Base-by-base conservation (phyloP, 2,329 filamentous ascomycete genomes). In the Xylariaceae sp. region DNA sequence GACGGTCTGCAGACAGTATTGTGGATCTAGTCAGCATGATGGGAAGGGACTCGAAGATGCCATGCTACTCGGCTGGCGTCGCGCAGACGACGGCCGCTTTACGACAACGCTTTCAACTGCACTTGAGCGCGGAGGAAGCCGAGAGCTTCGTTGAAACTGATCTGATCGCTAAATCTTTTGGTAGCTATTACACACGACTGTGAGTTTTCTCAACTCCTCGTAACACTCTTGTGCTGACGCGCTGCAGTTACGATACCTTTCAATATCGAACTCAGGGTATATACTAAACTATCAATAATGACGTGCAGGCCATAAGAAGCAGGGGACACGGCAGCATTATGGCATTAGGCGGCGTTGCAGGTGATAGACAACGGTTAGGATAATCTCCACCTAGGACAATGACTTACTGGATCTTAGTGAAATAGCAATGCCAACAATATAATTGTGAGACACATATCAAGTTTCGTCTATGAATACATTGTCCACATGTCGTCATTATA, bases 211-310 rank as follows among this genome's bases (percentile, higher is more conserved):
- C 18, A 9, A 18, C 35, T 23, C 48, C 15, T 16, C 11, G 8
- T 36, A 18, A 10, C 9, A 18, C 7, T 13, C 16, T 11, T 3
- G 10, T 24, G 23, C 53, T 61, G 48, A 61, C 41, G 11, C 15
- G 8, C 23, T 3, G 35, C 44, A 91, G 88, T 73, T 91, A 92
- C 67, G 88, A 92, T 73, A 91, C 88, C 58, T 93, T 92, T 76
- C 89, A 93, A 76, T 93, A 93, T 75, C 84, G 90, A 67, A 92
- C 90, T 29, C 89, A 93, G 73, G 90, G 89, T 63, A 93, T 93
- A 73, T 93, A 93, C 73, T 93, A 82, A 64, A 58, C 48, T 52
- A 55, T 57, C 55, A 53, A 44, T 49, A 40, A 48, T 41, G 50
- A 58, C 50, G 26, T 49, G 45, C 44, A 51, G 52, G 47, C 44